phyloP scores from a whole-genome alignment of 441 rosid genomes.

The Populus hybrid region DNA sequence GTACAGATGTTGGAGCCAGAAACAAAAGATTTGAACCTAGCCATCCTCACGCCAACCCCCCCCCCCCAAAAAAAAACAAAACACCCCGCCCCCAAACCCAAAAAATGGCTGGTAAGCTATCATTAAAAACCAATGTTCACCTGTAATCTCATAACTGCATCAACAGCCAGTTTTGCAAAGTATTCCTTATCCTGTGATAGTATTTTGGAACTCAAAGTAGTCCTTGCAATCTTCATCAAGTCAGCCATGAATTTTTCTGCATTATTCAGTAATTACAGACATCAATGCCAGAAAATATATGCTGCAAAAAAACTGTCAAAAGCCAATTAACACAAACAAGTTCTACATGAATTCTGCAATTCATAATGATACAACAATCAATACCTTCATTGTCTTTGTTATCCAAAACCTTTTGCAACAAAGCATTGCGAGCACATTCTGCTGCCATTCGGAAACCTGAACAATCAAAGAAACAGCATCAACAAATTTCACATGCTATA shows the following conservation, averaged over 20 bases:
- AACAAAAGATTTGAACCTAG: too few species aligned
- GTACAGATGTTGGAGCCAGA: too few species aligned
- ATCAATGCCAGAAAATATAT: neutral
- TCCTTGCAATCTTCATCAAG: constrained; percentile 89
- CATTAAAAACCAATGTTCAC: constrained; percentile 28
- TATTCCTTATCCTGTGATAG: constrained; percentile 91
- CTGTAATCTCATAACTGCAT: constrained; percentile 93
- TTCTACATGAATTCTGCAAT: neutral
- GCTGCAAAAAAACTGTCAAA: neutral
- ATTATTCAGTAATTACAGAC: constrained; percentile 21
- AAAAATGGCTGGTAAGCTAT: neutral
- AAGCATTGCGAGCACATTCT: constrained; percentile 82
- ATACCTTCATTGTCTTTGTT: constrained; percentile 87
- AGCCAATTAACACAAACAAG: neutral
- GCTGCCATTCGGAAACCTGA: constrained; percentile 94
- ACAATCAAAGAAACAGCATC: constrained; percentile 9
- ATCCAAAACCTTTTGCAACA: constrained; percentile 66
- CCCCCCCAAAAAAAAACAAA: too few species aligned
- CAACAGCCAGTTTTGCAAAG: constrained; percentile 88
- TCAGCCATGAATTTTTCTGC: constrained; percentile 83
- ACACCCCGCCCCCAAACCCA: too few species aligned
- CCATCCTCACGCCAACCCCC: too few species aligned
- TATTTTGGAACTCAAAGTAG: constrained; percentile 89
- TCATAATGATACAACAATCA: neutral
- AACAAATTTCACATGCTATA: neutral